Evolutionary conservation across 352 stramenopile species (phyloP), one percentile per base, ranked within the genome.

Genomic region (Pythium rhizo-oryzae): DNA sequence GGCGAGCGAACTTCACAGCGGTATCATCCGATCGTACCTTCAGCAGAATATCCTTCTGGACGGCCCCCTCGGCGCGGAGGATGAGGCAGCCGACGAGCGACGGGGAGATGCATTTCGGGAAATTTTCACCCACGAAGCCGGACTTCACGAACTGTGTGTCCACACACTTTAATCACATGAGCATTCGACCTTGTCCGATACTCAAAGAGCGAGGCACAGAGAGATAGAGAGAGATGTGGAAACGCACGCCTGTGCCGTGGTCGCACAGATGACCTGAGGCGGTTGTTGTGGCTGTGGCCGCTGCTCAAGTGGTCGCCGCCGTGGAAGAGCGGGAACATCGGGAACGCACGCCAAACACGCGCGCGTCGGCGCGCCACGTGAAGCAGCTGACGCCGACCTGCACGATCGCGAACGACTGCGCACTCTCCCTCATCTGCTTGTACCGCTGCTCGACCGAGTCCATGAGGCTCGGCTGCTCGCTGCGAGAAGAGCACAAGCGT

Each of bases 81-180:
- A 97, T 96, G n/a, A 96, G 96, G 13, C 95, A 85, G 2, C 96
- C 96, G 7, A 99, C 86, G 44, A 99, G 91, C 33, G 92, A 98
- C 54, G 96, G 96, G 77, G 98, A 99, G 67, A 98, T 97, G 66
- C 83, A 90, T 64, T 89, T 88, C 33, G 96, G 96, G 65, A 98
- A 98, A 73, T 98, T 98, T 69, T 98, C 93, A 28, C 89, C 93
- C 19, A 94, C 94, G 71, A 98, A 98, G 5, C 96, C 95, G 35
- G 85, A 83, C 80, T 98, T 97, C 21, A 97, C 87, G 71, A 93
- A 94, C 85, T 94, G 66, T 49, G n/a, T 33, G 28, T 33, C 28
- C 28, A 33, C 28, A 33, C 28, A 33, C 28, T 6, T 46, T 4
- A 19, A 51, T n/a, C 44, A 72, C 9, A 67, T 15, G 0, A 35